Conservation (phyloP, 345 rosid species). For the thale cress (Arabidopsis thaliana) region DNA sequence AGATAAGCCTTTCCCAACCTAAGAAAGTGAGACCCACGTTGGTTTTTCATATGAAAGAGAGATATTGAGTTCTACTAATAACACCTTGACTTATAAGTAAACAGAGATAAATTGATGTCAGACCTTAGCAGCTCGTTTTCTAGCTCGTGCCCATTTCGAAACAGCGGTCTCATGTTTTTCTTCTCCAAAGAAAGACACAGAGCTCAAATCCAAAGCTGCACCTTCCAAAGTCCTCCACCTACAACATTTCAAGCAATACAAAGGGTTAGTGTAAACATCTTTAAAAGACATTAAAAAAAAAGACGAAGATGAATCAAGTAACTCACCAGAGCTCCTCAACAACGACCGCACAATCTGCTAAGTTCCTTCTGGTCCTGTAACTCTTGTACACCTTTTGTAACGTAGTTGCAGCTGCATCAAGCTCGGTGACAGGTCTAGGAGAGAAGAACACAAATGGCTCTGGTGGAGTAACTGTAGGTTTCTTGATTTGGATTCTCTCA, state of each 20-base stretch:
- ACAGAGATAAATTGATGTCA: slow-evolving; percentile 18
- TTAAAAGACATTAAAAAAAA: slow-evolving; percentile 1
- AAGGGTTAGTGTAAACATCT: slow-evolving; percentile 12
- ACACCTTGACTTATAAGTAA: background rate
- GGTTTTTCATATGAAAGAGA: slow-evolving; percentile 6
- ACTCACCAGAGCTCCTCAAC: slow-evolving; percentile 75
- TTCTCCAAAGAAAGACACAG: slow-evolving; percentile 63
- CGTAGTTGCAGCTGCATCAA: slow-evolving; percentile 78
- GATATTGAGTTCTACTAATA: background rate
- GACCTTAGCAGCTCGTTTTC: slow-evolving; percentile 70
- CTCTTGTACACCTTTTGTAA: slow-evolving; percentile 91
- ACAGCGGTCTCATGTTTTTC: slow-evolving; percentile 65
- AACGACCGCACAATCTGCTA: slow-evolving; percentile 76
- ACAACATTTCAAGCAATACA: slow-evolving; percentile 10
- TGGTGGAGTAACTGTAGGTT: slow-evolving; percentile 54
- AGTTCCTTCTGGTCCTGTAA: slow-evolving; percentile 82
- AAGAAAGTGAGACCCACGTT: slow-evolving; percentile 14
- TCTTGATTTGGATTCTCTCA: slow-evolving; percentile 45
- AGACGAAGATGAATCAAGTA: slow-evolving; percentile 26
- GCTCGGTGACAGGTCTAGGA: slow-evolving; percentile 64
- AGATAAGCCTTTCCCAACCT: slow-evolving; percentile 78
- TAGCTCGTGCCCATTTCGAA: slow-evolving; percentile 70
- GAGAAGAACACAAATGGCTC: slow-evolving; percentile 55
- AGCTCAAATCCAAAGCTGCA: slow-evolving; percentile 56
- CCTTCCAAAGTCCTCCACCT: slow-evolving; percentile 76